phyloP scores from a whole-genome alignment of 345 rosid species.

The Salix dunnii region DNA sequence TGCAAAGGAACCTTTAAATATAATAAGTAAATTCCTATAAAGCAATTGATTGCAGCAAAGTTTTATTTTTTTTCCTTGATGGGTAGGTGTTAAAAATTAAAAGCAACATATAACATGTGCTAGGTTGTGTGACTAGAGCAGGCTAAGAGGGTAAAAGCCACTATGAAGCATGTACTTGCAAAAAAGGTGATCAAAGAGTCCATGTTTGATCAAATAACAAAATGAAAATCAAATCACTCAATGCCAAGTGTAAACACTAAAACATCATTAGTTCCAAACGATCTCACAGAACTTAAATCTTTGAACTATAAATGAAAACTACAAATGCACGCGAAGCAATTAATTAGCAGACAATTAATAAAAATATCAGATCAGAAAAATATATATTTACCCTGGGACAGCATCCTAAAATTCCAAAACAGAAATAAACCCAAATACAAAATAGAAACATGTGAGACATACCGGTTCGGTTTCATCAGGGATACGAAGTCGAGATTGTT shows the following conservation, averaged over 20 bases:
- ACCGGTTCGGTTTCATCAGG: constrained; percentile 75
- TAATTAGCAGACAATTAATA: background rate
- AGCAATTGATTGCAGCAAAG: background rate
- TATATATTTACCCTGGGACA: background rate
- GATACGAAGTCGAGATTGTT: constrained; percentile 76
- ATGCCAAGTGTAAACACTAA: background rate
- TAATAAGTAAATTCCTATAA: background rate
- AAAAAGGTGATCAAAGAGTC: background rate
- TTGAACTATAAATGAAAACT: background rate
- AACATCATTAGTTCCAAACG: background rate
- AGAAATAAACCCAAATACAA: background rate
- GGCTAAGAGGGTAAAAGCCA: background rate
- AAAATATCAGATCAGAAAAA: no score
- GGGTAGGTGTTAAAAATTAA: background rate
- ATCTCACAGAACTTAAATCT: background rate
- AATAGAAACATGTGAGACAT: constrained; percentile 26
- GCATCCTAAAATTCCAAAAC: background rate
- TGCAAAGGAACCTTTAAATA: background rate
- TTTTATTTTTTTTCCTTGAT: background rate
- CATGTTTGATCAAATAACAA: background rate
- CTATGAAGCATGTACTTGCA: background rate
- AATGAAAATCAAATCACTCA: background rate
- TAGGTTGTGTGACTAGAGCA: no score
- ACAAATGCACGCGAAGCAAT: background rate
- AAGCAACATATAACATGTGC: background rate